Conservation (phyloP, 1,139 yeast species). For the Geotrichum fermentans region DNA sequence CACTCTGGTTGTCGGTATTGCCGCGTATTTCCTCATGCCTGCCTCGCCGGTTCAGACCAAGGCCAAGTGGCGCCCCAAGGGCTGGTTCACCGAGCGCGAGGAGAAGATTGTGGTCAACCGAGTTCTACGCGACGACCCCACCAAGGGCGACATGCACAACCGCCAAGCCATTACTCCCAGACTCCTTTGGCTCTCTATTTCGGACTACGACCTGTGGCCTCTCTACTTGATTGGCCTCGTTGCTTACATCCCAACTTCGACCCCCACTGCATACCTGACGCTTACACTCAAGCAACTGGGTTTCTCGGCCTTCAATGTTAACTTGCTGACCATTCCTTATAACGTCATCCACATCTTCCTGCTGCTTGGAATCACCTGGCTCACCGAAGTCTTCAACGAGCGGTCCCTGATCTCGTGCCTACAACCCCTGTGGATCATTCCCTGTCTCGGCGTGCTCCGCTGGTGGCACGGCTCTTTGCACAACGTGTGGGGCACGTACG, state of each 20-base stretch:
- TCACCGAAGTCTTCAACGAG: conserved; percentile 41
- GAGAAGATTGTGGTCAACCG: conserved; percentile 57
- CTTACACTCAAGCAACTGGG: conserved; percentile 51
- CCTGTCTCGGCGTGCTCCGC: conserved; percentile 41
- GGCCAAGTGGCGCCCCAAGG: conserved; percentile 45
- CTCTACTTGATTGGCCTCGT: conserved; percentile 49
- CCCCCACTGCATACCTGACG: conserved; percentile 49
- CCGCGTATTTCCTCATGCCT: conserved; percentile 50
- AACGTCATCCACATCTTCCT: conserved; percentile 41
- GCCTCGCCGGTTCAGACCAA: conserved; percentile 55
- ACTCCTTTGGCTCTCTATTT: conserved; percentile 42
- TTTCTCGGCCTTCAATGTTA: conserved; percentile 51
- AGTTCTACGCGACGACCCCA: conserved; percentile 59
- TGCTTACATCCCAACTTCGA: conserved; percentile 39
- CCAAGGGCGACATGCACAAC: conserved; percentile 64
- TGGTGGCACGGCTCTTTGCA: conserved; percentile 50
- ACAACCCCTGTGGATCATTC: conserved; percentile 40
- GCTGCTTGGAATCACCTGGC: conserved; percentile 41
- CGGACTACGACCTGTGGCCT: conserved; percentile 58
- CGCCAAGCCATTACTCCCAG: conserved; percentile 49
- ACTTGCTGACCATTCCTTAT: conserved; percentile 52
- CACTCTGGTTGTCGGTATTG: conserved; percentile 48
- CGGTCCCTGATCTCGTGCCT: conserved; percentile 38
- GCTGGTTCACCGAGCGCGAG: conserved; percentile 58
- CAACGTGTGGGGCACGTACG: conserved; percentile 52